These are phyloP conservation scores for Trichosporon inkin DNA, from an alignment of 1,284 basidiomycete species.

Conservation along the genomic window DNA sequence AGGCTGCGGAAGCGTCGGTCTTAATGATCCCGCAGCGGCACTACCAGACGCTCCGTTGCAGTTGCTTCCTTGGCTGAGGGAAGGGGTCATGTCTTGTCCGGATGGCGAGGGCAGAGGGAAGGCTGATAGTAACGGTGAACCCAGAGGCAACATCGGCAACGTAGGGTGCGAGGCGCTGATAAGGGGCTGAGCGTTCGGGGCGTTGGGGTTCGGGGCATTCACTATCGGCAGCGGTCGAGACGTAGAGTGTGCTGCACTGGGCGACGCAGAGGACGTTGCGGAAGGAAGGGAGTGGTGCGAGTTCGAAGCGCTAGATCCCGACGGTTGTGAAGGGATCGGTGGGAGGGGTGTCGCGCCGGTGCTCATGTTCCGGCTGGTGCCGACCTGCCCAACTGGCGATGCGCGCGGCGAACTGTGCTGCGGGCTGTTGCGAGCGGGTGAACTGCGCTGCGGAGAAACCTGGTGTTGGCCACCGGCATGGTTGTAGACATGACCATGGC, in stretches of 20 bases:
- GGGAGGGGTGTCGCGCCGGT: neutral
- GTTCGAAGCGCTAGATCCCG: neutral
- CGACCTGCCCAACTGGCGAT: neutral
- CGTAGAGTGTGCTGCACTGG: neutral
- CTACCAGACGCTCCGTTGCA: neutral
- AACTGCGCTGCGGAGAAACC: neutral
- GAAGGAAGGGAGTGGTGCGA: neutral
- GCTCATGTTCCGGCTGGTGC: neutral
- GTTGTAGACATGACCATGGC: neutral
- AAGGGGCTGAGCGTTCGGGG: neutral
- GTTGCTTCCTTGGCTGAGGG: neutral
- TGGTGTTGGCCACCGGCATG: neutral
- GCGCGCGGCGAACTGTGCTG: constrained; percentile 5
- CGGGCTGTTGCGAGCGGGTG: neutral
- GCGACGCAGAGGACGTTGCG: neutral
- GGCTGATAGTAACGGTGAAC: neutral
- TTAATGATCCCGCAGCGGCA: neutral
- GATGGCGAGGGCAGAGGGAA: neutral
- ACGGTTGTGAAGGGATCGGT: neutral
- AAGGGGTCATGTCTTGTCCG: neutral
- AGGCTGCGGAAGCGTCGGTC: constrained; percentile 33
- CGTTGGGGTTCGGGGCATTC: neutral
- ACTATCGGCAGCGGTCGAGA: neutral
- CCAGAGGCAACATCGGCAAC: neutral
- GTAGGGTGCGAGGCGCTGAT: neutral